Percentiles rank a stretch among this genome's conserved stretches.
Evolutionary conservation across 176 grass and related monocot genomes (phyloP).

Genomic region (sorghum (Sorghum bicolor)): DNA sequence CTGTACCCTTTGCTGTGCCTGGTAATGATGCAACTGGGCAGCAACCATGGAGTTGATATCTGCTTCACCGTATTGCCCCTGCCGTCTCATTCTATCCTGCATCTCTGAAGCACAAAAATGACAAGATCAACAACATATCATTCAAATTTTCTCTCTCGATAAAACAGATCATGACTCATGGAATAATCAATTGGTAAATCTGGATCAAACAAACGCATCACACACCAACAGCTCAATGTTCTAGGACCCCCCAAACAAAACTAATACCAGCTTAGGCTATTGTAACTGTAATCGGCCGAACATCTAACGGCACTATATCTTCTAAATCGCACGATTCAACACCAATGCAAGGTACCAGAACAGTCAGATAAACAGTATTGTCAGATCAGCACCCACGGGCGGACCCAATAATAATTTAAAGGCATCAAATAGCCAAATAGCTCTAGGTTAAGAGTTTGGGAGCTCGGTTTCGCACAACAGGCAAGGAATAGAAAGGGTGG

Average conservation of each 20-base stretch:
- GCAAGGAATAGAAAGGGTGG: not conserved
- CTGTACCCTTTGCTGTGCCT: slow-evolving; percentile 55
- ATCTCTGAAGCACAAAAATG: not conserved
- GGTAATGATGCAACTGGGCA: slow-evolving; percentile 69
- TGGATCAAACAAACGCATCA: not conserved
- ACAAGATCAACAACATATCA: slow-evolving; percentile 7
- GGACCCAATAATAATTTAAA: not conserved
- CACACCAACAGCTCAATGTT: not conserved
- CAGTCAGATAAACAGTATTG: not conserved
- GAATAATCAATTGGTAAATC: not conserved
- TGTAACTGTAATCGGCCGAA: not conserved
- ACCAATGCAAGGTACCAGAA: not conserved
- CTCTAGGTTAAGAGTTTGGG: not conserved
- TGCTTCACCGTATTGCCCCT: slow-evolving; percentile 56
- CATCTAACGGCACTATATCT: not conserved
- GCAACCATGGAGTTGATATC: slow-evolving; percentile 46
- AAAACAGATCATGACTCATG: not conserved
- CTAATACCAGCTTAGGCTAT: not conserved
- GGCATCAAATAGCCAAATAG: not conserved
- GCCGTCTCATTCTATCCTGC: slow-evolving; percentile 56
- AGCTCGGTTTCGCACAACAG: not conserved
- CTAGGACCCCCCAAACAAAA: not conserved
- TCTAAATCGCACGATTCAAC: not conserved
- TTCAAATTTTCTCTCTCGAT: not conserved
- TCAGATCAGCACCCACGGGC: not conserved